Conservation (phyloP, 2,329 filamentous ascomycete species). For the Colletotrichum sp. region DNA sequence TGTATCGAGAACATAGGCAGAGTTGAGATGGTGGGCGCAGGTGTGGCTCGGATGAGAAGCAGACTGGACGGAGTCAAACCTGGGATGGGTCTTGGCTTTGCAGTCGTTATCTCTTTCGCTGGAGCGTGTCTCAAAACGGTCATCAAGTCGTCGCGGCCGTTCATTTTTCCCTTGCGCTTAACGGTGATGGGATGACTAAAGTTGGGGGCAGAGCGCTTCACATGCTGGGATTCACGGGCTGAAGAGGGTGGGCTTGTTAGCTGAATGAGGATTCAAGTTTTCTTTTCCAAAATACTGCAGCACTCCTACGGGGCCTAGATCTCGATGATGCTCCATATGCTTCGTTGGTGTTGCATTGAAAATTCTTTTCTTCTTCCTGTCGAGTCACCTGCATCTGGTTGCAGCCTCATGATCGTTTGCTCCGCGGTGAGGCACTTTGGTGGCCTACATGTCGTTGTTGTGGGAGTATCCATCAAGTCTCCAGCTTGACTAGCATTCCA, state of each 20-base stretch:
- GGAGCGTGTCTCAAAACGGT: neutral
- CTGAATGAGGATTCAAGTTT: neutral
- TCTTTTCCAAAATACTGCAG: neutral
- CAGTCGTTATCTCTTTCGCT: neutral
- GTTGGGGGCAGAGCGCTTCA: neutral
- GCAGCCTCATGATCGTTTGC: neutral
- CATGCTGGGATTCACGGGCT: neutral
- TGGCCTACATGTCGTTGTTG: neutral
- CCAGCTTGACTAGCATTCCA: neutral
- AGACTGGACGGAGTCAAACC: constrained; percentile 6
- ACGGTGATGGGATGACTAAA: neutral
- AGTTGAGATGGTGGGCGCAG: neutral
- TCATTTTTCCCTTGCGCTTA: neutral
- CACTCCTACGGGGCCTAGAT: neutral
- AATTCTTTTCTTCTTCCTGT: neutral
- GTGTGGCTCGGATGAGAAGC: constrained; percentile 12
- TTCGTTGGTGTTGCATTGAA: neutral
- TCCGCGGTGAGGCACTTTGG: neutral
- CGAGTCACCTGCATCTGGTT: neutral
- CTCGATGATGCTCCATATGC: neutral
- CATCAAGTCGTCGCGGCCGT: neutral
- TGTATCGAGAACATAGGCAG: neutral
- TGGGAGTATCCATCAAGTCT: neutral
- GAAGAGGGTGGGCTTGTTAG: neutral
- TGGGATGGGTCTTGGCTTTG: neutral